These are phyloP conservation scores for Colletotrichum tropicale DNA, from an alignment of 2,329 filamentous ascomycete genomes.

Conservation along the genomic window DNA sequence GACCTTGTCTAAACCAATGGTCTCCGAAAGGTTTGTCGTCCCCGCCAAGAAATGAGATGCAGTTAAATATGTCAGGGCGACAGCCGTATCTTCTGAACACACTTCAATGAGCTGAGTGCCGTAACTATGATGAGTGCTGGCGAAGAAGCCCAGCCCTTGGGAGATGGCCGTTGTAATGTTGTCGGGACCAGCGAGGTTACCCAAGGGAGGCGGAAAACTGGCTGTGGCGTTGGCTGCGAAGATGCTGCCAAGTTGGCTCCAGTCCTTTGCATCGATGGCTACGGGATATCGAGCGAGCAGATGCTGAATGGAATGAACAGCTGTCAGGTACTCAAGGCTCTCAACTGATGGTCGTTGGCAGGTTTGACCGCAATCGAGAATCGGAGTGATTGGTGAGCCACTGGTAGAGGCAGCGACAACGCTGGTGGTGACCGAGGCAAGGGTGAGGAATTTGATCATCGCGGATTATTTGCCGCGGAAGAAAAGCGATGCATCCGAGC, in stretches of 20 bases:
- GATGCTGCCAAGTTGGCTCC: neutral
- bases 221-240: neutral
- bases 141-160: neutral
- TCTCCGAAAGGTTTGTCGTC: neutral
- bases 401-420: neutral
- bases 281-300: neutral
- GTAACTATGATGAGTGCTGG: neutral
- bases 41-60: neutral
- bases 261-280: neutral
- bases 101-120: neutral
- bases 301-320: neutral
- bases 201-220: neutral
- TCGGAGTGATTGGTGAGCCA: neutral
- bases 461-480: accelerated
- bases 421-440: neutral
- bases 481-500: neutral
- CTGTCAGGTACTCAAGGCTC: neutral
- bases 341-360: neutral
- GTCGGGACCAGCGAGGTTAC: neutral
- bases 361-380: neutral
- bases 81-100: neutral
- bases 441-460: neutral
- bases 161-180: neutral
- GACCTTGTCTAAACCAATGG: neutral
- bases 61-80: neutral